phyloP scores from a whole-genome alignment of 805 yeast genomes.

The Lachancea sp. region DNA sequence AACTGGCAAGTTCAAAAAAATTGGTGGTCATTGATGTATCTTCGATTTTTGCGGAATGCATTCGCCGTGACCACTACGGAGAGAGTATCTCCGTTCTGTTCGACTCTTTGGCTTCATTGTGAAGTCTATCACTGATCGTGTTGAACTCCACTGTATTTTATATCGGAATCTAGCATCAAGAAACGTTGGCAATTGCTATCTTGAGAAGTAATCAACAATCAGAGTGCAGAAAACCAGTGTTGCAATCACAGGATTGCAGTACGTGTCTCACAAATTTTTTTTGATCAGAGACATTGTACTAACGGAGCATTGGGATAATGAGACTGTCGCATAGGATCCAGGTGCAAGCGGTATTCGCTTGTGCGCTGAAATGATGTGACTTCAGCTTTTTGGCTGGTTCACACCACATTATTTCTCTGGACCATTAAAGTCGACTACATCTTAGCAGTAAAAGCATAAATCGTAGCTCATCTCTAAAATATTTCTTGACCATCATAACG shows the following conservation, averaged over 20 bases:
- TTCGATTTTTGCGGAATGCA: slow-evolving; percentile 94
- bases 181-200: background rate
- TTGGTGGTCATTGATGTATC: slow-evolving; percentile 87
- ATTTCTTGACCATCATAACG: background rate
- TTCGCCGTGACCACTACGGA: slow-evolving; percentile 97
- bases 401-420: background rate
- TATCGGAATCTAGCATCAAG: slow-evolving; percentile 5
- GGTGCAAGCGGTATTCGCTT: background rate
- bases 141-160: slow-evolving; percentile 1
- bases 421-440: background rate
- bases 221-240: slow-evolving; percentile 35
- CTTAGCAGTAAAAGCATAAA: background rate
- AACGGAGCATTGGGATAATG: slow-evolving; percentile 55
- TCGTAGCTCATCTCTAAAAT: background rate
- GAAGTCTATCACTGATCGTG: slow-evolving; percentile 1
- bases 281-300: slow-evolving; percentile 36
- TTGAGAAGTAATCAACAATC: background rate
- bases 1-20: slow-evolving; percentile 54
- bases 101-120: slow-evolving; percentile 65
- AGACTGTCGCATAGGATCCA: slow-evolving; percentile 6
- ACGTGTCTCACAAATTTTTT: slow-evolving; percentile 27
- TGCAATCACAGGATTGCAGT: slow-evolving; percentile 53
- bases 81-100: slow-evolving; percentile 91
- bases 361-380: background rate
- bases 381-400: background rate